phyloP scores from a whole-genome alignment of 1,284 basidiomycete species.

The Sanguinoderma infundibulare region DNA sequence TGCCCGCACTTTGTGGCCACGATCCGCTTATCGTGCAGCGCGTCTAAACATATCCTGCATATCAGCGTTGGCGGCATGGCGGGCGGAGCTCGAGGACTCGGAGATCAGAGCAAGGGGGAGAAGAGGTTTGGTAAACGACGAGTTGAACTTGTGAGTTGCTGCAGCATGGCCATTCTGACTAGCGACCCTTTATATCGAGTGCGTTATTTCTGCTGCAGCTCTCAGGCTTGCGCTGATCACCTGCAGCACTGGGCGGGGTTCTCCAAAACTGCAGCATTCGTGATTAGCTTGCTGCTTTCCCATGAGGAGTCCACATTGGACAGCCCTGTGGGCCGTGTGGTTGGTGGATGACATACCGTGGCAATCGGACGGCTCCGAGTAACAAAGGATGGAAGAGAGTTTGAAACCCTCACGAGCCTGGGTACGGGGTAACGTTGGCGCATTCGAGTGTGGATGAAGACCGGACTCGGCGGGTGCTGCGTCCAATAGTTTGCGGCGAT shows the following conservation, averaged over 20 bases:
- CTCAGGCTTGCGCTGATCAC: background rate
- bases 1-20: conserved; percentile 35
- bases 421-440: background rate
- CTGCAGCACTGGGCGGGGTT: background rate
- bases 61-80: conserved; percentile 20
- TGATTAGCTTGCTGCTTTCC: background rate
- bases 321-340: background rate
- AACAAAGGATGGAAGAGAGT: background rate
- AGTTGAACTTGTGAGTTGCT: no score
- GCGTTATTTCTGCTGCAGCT: background rate
- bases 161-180: background rate
- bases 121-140: background rate
- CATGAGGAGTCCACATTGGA: background rate
- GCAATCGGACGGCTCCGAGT: background rate
- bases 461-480: no score
- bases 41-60: conserved; percentile 35
- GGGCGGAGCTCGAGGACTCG: no score
- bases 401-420: background rate
- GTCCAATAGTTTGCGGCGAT: background rate
- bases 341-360: background rate
- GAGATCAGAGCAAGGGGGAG: background rate
- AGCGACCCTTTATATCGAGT: background rate
- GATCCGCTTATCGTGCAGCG: conserved; percentile 11
- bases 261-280: background rate
- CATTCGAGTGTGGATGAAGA: background rate